Evolutionary conservation across 768 basidiomycete genomes (phyloP).

Genomic region (Tulasnella sp.): DNA sequence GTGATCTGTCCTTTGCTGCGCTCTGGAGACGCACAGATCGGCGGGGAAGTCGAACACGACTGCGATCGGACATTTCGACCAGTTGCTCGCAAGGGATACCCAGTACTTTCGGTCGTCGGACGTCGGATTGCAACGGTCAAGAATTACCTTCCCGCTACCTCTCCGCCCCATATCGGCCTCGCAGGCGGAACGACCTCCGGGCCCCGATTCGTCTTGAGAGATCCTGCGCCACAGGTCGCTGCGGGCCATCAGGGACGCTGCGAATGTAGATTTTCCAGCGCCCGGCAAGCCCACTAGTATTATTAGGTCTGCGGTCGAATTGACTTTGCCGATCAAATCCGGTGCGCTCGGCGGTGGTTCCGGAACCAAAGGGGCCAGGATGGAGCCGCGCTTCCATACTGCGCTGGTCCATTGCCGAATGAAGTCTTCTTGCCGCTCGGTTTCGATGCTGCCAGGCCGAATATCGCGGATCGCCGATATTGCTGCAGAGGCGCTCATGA

Average conservation of each 20-base stretch:
- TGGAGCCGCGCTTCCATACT: constrained; percentile 61
- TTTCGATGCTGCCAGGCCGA: constrained; percentile 63
- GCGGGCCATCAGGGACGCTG: constrained; percentile 53
- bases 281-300: constrained; percentile 65
- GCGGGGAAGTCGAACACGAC: constrained; percentile 60
- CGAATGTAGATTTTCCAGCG: constrained; percentile 63
- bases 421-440: constrained; percentile 59
- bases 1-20: constrained; percentile 60
- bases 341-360: constrained; percentile 56
- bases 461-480: constrained; percentile 53
- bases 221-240: constrained; percentile 53
- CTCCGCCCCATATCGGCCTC: constrained; percentile 55
- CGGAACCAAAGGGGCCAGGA: constrained; percentile 55
- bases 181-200: constrained; percentile 54
- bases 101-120: constrained; percentile 54
- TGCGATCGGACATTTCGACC: constrained; percentile 53
- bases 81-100: constrained; percentile 54
- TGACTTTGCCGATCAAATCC: constrained; percentile 51
- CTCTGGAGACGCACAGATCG: constrained; percentile 56
- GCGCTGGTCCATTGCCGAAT: constrained; percentile 61
- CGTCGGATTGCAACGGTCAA: constrained; percentile 63
- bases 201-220: constrained; percentile 56
- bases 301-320: constrained; percentile 50
- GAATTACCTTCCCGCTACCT: constrained; percentile 48
- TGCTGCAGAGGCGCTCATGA: constrained; percentile 55